Conservation (phyloP, 306 rosid genomes). For the Begonia fuchsioides region DNA sequence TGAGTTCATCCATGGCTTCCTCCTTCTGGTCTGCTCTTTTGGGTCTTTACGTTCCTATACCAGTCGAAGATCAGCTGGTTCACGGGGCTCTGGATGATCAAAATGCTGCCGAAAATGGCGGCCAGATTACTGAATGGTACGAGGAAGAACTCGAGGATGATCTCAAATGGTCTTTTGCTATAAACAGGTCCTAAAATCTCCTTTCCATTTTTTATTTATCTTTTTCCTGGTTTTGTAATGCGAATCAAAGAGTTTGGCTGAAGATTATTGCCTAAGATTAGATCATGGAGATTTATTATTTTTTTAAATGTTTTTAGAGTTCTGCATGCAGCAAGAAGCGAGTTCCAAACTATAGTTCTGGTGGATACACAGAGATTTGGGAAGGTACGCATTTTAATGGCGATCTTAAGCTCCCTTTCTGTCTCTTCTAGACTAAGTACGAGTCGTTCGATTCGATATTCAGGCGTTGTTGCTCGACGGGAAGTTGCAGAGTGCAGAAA, state of each 20-base stretch:
- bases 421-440: too few species aligned
- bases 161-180: conserved; percentile 25
- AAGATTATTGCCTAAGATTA: background rate
- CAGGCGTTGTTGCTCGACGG: conserved; percentile 26
- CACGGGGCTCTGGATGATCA: background rate
- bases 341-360: conserved; percentile 16
- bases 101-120: background rate
- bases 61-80: background rate
- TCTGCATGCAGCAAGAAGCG: conserved; percentile 11
- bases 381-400: conserved; percentile 11
- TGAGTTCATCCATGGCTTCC: too few species aligned
- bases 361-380: conserved; percentile 20
- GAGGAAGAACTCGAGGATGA: conserved; percentile 26
- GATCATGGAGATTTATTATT: background rate
- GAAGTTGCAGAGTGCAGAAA: conserved; percentile 24
- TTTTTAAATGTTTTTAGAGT: conserved; percentile 5
- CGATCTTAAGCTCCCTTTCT: too few species aligned
- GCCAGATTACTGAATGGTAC: conserved; percentile 8
- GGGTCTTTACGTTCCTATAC: background rate
- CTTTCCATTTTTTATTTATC: background rate
- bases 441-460: too few species aligned
- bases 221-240: background rate
- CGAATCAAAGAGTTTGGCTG: background rate
- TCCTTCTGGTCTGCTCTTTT: background rate
- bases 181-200: conserved; percentile 9